A percentile compares a stretch with the other conserved stretches of the same genome.
Conservation (phyloP, 805 yeast species). For the Starmerella bacillaris region DNA sequence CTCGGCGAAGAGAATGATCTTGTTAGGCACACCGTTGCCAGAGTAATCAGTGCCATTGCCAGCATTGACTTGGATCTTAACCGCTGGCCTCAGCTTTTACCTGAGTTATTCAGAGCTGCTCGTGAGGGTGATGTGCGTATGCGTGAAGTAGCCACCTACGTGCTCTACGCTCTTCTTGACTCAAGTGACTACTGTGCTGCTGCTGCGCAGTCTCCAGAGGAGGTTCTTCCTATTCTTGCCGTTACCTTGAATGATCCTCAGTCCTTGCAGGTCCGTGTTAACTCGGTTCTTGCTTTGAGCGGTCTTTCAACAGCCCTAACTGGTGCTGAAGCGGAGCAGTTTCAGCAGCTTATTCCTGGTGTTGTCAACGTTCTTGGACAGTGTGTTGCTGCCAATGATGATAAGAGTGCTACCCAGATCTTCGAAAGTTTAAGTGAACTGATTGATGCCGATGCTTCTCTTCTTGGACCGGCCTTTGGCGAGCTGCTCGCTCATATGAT, state of each 20-base stretch:
- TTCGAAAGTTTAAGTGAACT: constrained; percentile 76
- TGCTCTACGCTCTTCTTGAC: constrained; percentile 63
- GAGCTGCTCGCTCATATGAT: constrained; percentile 54
- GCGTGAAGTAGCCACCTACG: constrained; percentile 70
- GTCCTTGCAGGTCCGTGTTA: constrained; percentile 59
- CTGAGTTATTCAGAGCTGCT: constrained; percentile 50
- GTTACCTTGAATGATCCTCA: constrained; percentile 42
- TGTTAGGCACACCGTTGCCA: constrained; percentile 75
- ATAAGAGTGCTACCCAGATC: constrained; percentile 50
- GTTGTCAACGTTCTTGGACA: constrained; percentile 69
- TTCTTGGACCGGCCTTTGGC: constrained; percentile 58
- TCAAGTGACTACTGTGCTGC: constrained; percentile 15
- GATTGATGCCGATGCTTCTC: constrained; percentile 53
- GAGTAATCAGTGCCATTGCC: constrained; percentile 77
- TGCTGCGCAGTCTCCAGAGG: constrained; percentile 26
- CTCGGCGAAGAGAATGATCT: constrained; percentile 43
- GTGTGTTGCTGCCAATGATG: constrained; percentile 52
- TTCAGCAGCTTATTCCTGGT: constrained; percentile 51
- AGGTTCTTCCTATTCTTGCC: constrained; percentile 54
- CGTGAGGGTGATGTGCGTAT: constrained; percentile 36
- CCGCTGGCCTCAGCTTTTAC: constrained; percentile 63
- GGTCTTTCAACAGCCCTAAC: constrained; percentile 45
- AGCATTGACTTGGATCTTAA: constrained; percentile 49
- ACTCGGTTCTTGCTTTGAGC: constrained; percentile 66
- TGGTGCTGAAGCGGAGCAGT: constrained; percentile 28